Evolutionary conservation across 495 filamentous ascomycete genomes (phyloP), one percentile per base, ranked within the genome.

Genomic region (Aspergillus sparsus): DNA sequence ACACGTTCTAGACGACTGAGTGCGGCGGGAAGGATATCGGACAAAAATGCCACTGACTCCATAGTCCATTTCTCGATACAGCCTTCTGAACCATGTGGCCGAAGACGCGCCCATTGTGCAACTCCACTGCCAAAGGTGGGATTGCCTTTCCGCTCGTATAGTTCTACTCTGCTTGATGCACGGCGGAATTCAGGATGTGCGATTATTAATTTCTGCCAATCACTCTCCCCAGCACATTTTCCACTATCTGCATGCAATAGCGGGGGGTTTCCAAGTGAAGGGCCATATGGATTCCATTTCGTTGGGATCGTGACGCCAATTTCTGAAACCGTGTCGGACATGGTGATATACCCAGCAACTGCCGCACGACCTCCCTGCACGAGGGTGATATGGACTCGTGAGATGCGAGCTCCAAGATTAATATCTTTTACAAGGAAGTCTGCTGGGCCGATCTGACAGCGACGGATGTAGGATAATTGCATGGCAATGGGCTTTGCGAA

Each of bases 1-100:
- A 53, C 49, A 7, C n/a, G 49, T n/a, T 53, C 49, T 33, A 53
- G 11, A n/a, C 31, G 16, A 21, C 49, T 18, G 12, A 53, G 49
- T 4, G 31, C 33, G 31, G 33, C 34, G 5, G 49, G 49, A 34
- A 53, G 33, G 15, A 53, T 53, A 53, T 53, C 49, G 6, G 13
- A 2, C 13, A 53, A 13, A 13, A 53, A 53, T 34, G 49, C 16
- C 0, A 53, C 31, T 7, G 49, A n/a, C 49, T 53, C 49, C 49
- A 33, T 7, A 0, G 49, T 53, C 49, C 49, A 53, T 33, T 12
- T 16, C 31, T 33, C 7, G 34, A 53, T 9, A n/a, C 12, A 27
- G 21, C 21, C 21, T 3, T 27, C 3, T 27, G 21, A 27, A 3
- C 21, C 21, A 27, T 27, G 21, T 27, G 21, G 21, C 3, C 21